A percentile compares a stretch with the other conserved stretches of the same genome.
phyloP scores from a whole-genome alignment of 169 alveolate species.

The Cryptosporidium sp. region DNA sequence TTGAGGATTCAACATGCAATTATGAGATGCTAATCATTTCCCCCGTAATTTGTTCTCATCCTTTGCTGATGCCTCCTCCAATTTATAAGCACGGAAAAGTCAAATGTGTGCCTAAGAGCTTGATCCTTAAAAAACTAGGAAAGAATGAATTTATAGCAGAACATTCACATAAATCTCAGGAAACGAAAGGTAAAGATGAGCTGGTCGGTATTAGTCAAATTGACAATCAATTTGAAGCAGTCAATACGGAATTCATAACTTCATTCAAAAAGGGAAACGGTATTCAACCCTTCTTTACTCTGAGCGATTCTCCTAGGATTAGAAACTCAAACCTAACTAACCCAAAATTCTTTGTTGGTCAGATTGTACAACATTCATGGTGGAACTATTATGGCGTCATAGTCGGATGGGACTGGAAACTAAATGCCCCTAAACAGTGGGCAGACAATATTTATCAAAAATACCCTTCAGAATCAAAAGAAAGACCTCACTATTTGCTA shows the following conservation, averaged over 20 bases:
- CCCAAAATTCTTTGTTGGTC: constrained; percentile 37
- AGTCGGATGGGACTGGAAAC: constrained; percentile 61
- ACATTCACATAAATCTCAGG: neutral
- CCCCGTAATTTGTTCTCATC: constrained; percentile 63
- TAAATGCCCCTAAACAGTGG: constrained; percentile 47
- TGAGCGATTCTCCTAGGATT: constrained; percentile 7
- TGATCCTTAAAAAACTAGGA: neutral
- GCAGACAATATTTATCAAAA: constrained; percentile 20
- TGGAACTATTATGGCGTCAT: constrained; percentile 71
- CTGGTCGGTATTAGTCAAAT: neutral
- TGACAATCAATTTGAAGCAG: constrained; percentile 28
- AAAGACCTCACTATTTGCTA: constrained; percentile 56
- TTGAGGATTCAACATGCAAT: constrained; percentile 44
- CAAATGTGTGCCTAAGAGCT: constrained; percentile 19
- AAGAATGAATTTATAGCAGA: neutral
- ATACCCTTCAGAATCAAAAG: constrained; percentile 21
- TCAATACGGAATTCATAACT: constrained; percentile 3
- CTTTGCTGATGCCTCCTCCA: constrained; percentile 59
- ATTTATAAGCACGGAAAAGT: neutral
- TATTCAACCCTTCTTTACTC: constrained; percentile 12
- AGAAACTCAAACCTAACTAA: neutral
- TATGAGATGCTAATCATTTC: constrained; percentile 65
- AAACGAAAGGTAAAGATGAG: neutral
- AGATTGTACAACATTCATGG: constrained; percentile 45
- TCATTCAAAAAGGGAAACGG: neutral